phyloP scores from a whole-genome alignment of 305 asterid genomes.

The Salvia sclarea region DNA sequence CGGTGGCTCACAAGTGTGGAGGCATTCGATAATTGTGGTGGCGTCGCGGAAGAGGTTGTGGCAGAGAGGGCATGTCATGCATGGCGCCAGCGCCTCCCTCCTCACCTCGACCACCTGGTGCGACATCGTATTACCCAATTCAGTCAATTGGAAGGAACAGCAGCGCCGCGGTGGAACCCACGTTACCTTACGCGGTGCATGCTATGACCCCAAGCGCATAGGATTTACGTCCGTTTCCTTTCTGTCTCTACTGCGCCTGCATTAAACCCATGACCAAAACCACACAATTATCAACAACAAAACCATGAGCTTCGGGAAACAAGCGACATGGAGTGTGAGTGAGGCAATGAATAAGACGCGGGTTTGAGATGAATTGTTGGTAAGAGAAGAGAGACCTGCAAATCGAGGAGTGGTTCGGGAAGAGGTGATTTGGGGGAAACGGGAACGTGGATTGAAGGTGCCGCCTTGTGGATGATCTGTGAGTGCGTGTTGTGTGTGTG shows the following conservation, averaged over 20 bases:
- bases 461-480: constrained; percentile 38
- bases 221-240: constrained; percentile 50
- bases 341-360: constrained; percentile 25
- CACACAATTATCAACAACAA: constrained; percentile 32
- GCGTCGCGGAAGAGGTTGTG: constrained; percentile 77
- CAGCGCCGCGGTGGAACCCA: constrained; percentile 29
- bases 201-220: constrained; percentile 36
- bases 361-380: constrained; percentile 32
- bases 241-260: constrained; percentile 43
- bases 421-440: constrained; percentile 40
- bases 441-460: constrained; percentile 32
- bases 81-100: constrained; percentile 76
- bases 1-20: constrained; percentile 79
- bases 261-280: constrained; percentile 39
- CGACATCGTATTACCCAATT: constrained; percentile 57
- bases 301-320: constrained; percentile 14
- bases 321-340: constrained; percentile 28
- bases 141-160: constrained; percentile 34
- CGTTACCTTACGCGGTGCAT: constrained; percentile 57
- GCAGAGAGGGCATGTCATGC: constrained; percentile 97
- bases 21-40: constrained; percentile 88
- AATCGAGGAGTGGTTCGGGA: constrained; percentile 33
- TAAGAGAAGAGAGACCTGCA: constrained; percentile 24
- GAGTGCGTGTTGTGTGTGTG: constrained; percentile 23
- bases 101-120: constrained; percentile 63